Conservation (phyloP, 2,329 filamentous ascomycete genomes). For the Didymella pomorum region DNA sequence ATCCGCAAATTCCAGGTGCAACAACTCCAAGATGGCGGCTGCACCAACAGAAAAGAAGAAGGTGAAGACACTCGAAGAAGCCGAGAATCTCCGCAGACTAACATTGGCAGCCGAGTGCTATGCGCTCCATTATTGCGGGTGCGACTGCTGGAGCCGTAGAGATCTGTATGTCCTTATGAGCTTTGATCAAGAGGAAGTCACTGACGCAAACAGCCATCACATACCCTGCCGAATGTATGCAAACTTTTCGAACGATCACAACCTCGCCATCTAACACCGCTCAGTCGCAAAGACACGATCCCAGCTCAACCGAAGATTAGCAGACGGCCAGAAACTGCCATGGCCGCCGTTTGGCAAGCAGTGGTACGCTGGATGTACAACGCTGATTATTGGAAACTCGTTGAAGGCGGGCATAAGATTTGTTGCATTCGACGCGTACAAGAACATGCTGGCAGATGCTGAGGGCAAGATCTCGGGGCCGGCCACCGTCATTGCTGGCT, state of each 20-base stretch:
- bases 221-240: constrained; percentile 89
- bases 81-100: background rate
- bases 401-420: constrained; percentile 97
- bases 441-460: constrained; percentile 78
- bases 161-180: constrained; percentile 68
- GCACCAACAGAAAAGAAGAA: constrained; percentile 48
- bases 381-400: constrained; percentile 94
- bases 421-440: constrained; percentile 96
- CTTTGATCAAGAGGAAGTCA: background rate
- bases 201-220: constrained; percentile 73
- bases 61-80: constrained; percentile 21
- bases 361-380: constrained; percentile 99
- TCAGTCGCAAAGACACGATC: constrained; percentile 91
- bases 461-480: constrained; percentile 90
- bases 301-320: constrained; percentile 86
- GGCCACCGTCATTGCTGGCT: constrained; percentile 89
- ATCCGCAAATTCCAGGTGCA: background rate
- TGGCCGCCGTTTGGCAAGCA: constrained; percentile 93
- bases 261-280: constrained; percentile 23
- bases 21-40: constrained; percentile 34
- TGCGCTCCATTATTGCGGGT: constrained; percentile 91
- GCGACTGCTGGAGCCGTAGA: constrained; percentile 94
- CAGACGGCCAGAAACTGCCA: constrained; percentile 84
- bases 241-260: background rate
- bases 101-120: constrained; percentile 69